These are phyloP conservation scores for Apiotrichum brassicae DNA, from an alignment of 1,284 basidiomycete species.

Conservation along the genomic window DNA sequence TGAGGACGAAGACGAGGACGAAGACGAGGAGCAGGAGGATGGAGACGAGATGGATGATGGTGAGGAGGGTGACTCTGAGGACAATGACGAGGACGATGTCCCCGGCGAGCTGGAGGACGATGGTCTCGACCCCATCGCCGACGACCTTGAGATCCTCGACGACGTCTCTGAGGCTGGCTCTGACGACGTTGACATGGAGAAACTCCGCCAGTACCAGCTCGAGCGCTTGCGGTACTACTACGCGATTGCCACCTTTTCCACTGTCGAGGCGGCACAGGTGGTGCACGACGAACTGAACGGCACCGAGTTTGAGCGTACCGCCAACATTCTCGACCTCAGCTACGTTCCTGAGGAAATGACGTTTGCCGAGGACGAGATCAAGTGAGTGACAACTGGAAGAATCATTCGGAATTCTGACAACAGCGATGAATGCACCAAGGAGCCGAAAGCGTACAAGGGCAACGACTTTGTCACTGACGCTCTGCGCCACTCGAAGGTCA, in stretches of 20 bases:
- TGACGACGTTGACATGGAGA: slow-evolving; percentile 72
- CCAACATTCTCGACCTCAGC: slow-evolving; percentile 91
- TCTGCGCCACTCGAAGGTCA: slow-evolving; percentile 96
- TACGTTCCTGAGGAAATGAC: slow-evolving; percentile 89
- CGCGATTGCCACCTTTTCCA: slow-evolving; percentile 87
- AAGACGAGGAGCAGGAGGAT: slow-evolving; percentile 36
- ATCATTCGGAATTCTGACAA: slow-evolving; percentile 1
- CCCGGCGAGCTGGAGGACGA: slow-evolving; percentile 44
- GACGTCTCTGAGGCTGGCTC: slow-evolving; percentile 45
- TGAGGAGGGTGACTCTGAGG: slow-evolving; percentile 37
- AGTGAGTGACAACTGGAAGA: slow-evolving; percentile 49
- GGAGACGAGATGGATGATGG: slow-evolving; percentile 21
- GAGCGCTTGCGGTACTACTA: slow-evolving; percentile 96
- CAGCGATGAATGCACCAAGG: slow-evolving; percentile 77
- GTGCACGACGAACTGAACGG: slow-evolving; percentile 85
- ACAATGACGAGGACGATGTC: slow-evolving; percentile 54
- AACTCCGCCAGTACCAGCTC: slow-evolving; percentile 85
- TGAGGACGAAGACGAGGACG: slow-evolving; percentile 22
- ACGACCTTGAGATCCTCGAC: slow-evolving; percentile 36
- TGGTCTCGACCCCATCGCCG: slow-evolving; percentile 20
- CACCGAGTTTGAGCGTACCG: slow-evolving; percentile 92
- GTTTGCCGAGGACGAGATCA: slow-evolving; percentile 67
- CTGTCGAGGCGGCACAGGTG: slow-evolving; percentile 67
- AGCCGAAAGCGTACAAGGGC: slow-evolving; percentile 63
- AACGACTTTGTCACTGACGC: slow-evolving; percentile 94